Base-by-base conservation (phyloP, 2,329 filamentous ascomycete genomes). In the Ploettnerulaceae sp. region DNA sequence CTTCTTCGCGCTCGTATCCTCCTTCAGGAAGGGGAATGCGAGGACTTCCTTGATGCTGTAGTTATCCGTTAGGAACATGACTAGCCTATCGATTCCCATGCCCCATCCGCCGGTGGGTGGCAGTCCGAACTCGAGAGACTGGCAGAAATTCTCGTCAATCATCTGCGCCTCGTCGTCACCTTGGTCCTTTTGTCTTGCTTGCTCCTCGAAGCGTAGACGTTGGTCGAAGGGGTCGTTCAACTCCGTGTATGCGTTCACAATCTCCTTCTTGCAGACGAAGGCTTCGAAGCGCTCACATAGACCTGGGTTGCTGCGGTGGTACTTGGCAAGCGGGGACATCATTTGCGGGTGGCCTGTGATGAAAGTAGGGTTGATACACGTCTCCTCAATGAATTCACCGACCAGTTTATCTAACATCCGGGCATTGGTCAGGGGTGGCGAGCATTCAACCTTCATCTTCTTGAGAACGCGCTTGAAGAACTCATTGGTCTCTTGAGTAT, bases 11-110 rank as follows among this genome's bases (percentile, higher is more conserved):
- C 65, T 64, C 54, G 75, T 71, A 62, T 91, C 86, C 40, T 91
- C 86, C 80, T 95, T 95, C 88, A 98, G 95, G 72, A 96, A 91
- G 8, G 93, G 93, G 81, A 98, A 98, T 7, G 91, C 82, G 53
- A 97, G 71, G 3, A 97, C 91, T 70, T 98, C 93, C 70, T 93
- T 90, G 67, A 98, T 98, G 59, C 81, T 87, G 73, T 95, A 93
- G 71, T 95, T 87, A 70, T 97, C 82, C 38, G 91, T 95, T 68
- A 97, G 71, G 78, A 95, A 95, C 89, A 95, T 95, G 67, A 89
- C 86, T 22, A 95, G 71, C 51, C 91, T 83, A 72, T 97, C 90
- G 57, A 95, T 93, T 55, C 93, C 93, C 79, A 97, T 88, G 57
- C 90, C 93, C 85, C 87, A 98, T 38, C 93, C 93, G 67, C 88